Evolutionary conservation across 2,329 filamentous ascomycete species (phyloP).

Genomic region (Lachnellula arida): DNA sequence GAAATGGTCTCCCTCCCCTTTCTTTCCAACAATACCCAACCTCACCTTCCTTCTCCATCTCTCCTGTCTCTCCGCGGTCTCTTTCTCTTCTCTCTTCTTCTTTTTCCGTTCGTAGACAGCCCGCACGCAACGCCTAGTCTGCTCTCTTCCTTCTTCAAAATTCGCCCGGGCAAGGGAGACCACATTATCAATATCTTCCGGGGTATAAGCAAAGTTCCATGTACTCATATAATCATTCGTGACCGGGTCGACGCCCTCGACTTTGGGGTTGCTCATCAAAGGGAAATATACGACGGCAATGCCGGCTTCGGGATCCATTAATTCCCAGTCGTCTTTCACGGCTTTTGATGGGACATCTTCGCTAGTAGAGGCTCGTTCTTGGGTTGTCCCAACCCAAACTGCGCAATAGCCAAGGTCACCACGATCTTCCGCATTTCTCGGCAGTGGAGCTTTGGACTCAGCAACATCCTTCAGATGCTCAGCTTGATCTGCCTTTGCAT

Average conservation of each 20-base stretch:
- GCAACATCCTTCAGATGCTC: conserved; percentile 33
- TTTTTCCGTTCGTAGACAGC: conserved; percentile 94
- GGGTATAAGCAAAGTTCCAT: conserved; percentile 97
- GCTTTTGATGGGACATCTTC: conserved; percentile 45
- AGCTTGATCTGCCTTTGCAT: conserved; percentile 50
- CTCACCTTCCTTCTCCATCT: conserved; percentile 44
- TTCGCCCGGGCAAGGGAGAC: conserved; percentile 80
- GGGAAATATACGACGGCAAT: conserved; percentile 90
- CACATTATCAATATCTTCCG: conserved; percentile 82
- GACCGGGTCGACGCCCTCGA: conserved; percentile 76
- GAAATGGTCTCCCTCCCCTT: conserved; percentile 65
- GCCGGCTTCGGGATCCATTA: conserved; percentile 74
- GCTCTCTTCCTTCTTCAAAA: conserved; percentile 74
- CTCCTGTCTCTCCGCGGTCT: conserved; percentile 38
- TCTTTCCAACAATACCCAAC: conserved; percentile 47
- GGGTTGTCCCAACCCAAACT: conserved; percentile 84
- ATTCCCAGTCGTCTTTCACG: conserved; percentile 59
- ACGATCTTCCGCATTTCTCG: conserved; percentile 33
- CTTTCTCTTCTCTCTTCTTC: conserved; percentile 53
- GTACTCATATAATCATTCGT: conserved; percentile 84
- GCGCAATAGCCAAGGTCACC: conserved; percentile 85
- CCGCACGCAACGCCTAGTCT: conserved; percentile 71
- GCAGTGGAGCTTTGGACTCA: conserved; percentile 16
- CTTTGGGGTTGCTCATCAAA: conserved; percentile 75
- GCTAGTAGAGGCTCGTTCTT: conserved; percentile 60